These are phyloP conservation scores for Pythium rishiriense DNA, from an alignment of 352 stramenopile species.

Conservation along the genomic window DNA sequence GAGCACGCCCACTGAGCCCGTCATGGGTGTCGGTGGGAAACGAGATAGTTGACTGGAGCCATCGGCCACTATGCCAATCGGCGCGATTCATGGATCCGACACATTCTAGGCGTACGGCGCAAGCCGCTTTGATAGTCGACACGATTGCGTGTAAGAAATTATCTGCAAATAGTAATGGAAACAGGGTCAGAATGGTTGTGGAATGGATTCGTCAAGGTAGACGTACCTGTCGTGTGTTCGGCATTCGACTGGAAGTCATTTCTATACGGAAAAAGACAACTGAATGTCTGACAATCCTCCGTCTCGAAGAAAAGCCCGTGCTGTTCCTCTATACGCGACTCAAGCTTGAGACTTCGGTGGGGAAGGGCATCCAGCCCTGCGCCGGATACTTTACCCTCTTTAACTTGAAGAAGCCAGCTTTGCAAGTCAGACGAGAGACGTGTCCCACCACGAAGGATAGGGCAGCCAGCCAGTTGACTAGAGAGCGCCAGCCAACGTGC, in stretches of 20 bases:
- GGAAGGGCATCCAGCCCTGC: slow-evolving; percentile 49
- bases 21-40: slow-evolving; percentile 28
- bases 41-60: slow-evolving; percentile 59
- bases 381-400: slow-evolving; percentile 78
- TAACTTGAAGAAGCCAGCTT: slow-evolving; percentile 75
- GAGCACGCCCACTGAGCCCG: not conserved
- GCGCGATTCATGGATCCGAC: slow-evolving; percentile 50
- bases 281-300: slow-evolving; percentile 10
- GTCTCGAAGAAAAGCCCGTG: slow-evolving; percentile 36
- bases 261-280: slow-evolving; percentile 34
- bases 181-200: not conserved
- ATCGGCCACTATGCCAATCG: slow-evolving; percentile 55
- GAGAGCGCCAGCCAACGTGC: slow-evolving; percentile 71
- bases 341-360: not conserved
- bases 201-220: not conserved
- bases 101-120: slow-evolving; percentile 54
- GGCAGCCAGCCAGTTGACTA: slow-evolving; percentile 65
- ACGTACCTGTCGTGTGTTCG: slow-evolving; percentile 33
- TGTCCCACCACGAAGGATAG: slow-evolving; percentile 32
- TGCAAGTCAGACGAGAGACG: slow-evolving; percentile 58
- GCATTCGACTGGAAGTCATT: slow-evolving; percentile 52
- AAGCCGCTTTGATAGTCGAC: slow-evolving; percentile 54
- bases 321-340: not conserved
- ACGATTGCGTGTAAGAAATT: slow-evolving; percentile 63
- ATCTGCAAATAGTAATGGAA: not conserved